A percentile compares a stretch with the other conserved stretches of the same genome.
Conservation (phyloP, 805 yeast genomes). For the Teunomyces gatunensis region DNA sequence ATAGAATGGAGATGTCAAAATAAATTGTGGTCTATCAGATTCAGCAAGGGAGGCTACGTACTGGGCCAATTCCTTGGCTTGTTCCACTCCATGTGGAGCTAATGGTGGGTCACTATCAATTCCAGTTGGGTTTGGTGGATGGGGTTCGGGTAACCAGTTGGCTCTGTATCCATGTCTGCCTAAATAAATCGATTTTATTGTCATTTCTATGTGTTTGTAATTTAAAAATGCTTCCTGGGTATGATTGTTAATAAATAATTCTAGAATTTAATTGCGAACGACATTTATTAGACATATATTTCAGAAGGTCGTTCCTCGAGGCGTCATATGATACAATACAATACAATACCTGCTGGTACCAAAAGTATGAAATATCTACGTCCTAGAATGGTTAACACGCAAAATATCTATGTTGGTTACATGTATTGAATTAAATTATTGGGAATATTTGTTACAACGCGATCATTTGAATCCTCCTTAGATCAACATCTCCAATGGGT, state of each 20-base stretch:
- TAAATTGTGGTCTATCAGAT: constrained; percentile 62
- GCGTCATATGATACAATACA: not conserved
- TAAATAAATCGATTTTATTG: constrained; percentile 58
- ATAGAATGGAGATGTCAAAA: constrained; percentile 83
- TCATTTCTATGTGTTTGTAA: constrained; percentile 18
- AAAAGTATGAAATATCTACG: too few relatives aligned
- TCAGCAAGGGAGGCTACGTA: constrained; percentile 44
- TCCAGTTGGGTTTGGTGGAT: constrained; percentile 82
- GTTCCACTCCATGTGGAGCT: constrained; percentile 84
- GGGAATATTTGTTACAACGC: not conserved
- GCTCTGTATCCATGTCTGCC: constrained; percentile 90
- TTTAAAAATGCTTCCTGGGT: not conserved
- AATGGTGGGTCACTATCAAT: constrained; percentile 85
- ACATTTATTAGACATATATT: not conserved
- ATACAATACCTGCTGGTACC: not conserved
- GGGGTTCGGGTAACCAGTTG: constrained; percentile 76
- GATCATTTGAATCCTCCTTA: constrained; percentile 33
- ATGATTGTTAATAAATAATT: too few relatives aligned
- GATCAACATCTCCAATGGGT: constrained; percentile 90
- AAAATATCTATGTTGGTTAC: not conserved
- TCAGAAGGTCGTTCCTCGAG: not conserved
- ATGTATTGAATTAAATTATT: not conserved
- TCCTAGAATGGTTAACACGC: too few relatives aligned
- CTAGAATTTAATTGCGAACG: not conserved
- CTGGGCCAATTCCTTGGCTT: constrained; percentile 75